These are phyloP conservation scores for Circinella minor DNA, from an alignment of 371 early-diverging fungal species.

Conservation along the genomic window DNA sequence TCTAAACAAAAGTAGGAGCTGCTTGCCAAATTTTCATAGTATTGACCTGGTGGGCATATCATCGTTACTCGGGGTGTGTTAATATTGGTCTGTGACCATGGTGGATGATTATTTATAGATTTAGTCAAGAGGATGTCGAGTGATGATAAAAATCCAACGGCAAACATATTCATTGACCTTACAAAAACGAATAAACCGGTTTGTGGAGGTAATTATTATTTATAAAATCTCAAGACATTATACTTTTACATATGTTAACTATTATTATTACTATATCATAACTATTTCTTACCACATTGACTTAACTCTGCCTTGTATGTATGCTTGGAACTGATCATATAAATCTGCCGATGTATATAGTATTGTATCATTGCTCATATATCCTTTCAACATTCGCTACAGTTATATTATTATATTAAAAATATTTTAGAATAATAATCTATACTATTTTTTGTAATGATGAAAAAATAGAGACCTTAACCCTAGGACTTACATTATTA, in stretches of 20 bases:
- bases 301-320: constrained; percentile 25
- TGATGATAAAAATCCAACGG: constrained; percentile 37
- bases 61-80: constrained; percentile 10
- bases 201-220: too few species aligned
- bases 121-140: constrained; percentile 27
- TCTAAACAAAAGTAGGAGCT: constrained; percentile 24
- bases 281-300: constrained; percentile 25
- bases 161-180: constrained; percentile 35
- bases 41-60: constrained; percentile 29
- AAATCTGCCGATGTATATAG: constrained; percentile 35
- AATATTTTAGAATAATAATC: too few species aligned
- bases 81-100: constrained; percentile 30
- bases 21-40: constrained; percentile 18
- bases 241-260: too few species aligned
- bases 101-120: constrained; percentile 25
- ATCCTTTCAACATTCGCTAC: constrained; percentile 33
- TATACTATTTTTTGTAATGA: too few species aligned
- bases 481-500: constrained; percentile 23
- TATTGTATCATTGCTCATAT: constrained; percentile 19
- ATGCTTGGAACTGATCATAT: constrained; percentile 34
- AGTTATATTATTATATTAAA: background rate
- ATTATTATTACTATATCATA: too few species aligned
- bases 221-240: too few species aligned
- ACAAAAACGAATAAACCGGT: background rate
- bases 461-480: background rate